These are phyloP conservation scores for Hibiscus trionum DNA, from an alignment of 345 rosid genomes.

Conservation along the genomic window DNA sequence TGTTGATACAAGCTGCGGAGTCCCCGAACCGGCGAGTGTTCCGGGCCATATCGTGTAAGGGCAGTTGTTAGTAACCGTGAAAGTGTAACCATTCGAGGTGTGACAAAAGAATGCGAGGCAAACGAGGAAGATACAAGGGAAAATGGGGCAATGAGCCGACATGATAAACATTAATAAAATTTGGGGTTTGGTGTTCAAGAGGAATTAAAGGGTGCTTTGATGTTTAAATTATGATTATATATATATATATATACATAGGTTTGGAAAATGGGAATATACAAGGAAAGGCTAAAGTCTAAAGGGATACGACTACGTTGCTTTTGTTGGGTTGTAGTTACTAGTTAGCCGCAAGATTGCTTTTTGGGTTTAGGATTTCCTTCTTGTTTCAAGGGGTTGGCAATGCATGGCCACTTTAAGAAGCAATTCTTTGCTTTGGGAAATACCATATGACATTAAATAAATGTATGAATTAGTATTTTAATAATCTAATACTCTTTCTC, in stretches of 20 bases:
- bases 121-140: slow-evolving; percentile 20
- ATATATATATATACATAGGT: slow-evolving; percentile 1
- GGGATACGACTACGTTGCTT: slow-evolving; percentile 39
- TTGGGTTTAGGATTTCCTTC: slow-evolving; percentile 50
- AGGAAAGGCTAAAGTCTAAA: slow-evolving; percentile 22
- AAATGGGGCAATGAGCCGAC: not conserved
- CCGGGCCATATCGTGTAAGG: slow-evolving; percentile 83
- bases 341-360: slow-evolving; percentile 41
- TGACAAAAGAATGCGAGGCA: slow-evolving; percentile 21
- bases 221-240: not conserved
- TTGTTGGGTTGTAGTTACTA: slow-evolving; percentile 23
- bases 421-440: slow-evolving; percentile 52
- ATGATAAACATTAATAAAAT: not conserved
- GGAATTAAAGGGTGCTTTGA: not conserved
- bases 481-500: not conserved
- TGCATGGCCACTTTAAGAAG: slow-evolving; percentile 38
- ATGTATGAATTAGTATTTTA: not conserved
- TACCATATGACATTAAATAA: not conserved
- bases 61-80: slow-evolving; percentile 62
- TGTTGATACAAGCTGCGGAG: slow-evolving; percentile 56
- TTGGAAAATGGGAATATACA: not conserved
- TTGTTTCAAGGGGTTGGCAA: not conserved
- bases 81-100: slow-evolving; percentile 35
- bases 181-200: not conserved
- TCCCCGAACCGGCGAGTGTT: slow-evolving; percentile 75